Conservation (phyloP, 2,329 filamentous ascomycete species). For the Fusarium piperis region DNA sequence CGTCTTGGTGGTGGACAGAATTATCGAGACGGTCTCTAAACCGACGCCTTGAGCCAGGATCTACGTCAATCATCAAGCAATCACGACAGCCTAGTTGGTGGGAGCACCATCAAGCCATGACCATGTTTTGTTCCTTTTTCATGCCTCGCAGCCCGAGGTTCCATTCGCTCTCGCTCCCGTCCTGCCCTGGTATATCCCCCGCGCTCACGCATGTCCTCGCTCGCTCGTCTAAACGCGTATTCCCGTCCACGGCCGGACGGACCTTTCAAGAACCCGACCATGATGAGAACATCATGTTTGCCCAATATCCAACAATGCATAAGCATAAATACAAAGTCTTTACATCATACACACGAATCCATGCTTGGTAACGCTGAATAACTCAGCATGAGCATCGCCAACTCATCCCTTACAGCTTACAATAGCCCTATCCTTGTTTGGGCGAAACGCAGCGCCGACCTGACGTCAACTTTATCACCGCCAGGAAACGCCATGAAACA, state of each 20-base stretch:
- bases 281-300: background rate
- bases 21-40: constrained; percentile 21
- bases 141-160: background rate
- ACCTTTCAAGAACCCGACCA: background rate
- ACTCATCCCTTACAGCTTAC: background rate
- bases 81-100: constrained; percentile 20
- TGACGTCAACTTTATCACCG: background rate
- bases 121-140: background rate
- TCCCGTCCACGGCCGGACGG: background rate
- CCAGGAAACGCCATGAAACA: background rate
- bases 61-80: constrained; percentile 2
- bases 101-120: background rate
- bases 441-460: background rate
- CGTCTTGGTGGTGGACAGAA: constrained; percentile 26
- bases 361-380: background rate
- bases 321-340: background rate
- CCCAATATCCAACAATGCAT: background rate
- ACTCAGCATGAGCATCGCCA: background rate
- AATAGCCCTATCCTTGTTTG: background rate
- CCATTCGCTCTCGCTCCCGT: background rate
- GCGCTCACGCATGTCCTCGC: background rate
- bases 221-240: background rate
- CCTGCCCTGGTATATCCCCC: background rate
- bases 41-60: constrained; percentile 2
- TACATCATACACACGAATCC: background rate